These are phyloP conservation scores for Calendula officinalis DNA, from an alignment of 129 eudicot genomes.

Conservation along the genomic window DNA sequence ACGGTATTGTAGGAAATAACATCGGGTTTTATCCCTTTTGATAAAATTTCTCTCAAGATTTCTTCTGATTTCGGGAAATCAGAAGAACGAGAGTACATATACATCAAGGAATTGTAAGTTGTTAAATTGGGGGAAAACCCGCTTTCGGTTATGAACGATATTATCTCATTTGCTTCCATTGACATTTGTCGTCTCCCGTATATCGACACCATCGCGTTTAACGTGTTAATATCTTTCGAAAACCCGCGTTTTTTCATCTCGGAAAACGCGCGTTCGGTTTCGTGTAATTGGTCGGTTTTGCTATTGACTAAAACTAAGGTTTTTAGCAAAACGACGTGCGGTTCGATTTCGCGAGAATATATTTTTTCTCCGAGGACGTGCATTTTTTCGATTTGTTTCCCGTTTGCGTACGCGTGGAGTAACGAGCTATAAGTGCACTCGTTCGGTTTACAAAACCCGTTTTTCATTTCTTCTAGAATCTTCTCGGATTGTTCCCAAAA, in stretches of 20 bases:
- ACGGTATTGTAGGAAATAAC: constrained; percentile 82
- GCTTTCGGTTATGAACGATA: constrained; percentile 56
- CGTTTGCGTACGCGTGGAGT: constrained; percentile 91
- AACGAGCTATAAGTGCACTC: constrained; percentile 70
- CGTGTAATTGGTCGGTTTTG: constrained; percentile 62
- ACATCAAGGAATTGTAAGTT: constrained; percentile 83
- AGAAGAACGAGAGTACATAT: constrained; percentile 75
- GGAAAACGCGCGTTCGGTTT: constrained; percentile 73
- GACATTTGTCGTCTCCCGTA: constrained; percentile 81
- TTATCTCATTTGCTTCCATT: constrained; percentile 58
- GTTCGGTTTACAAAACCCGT: constrained; percentile 64
- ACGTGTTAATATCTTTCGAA: constrained; percentile 50
- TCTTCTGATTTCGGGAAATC: constrained; percentile 69
- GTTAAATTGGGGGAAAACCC: constrained; percentile 82
- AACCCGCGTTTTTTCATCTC: constrained; percentile 58
- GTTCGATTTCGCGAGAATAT: constrained; percentile 60
- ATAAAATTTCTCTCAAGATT: constrained; percentile 55
- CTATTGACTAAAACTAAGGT: constrained; percentile 83
- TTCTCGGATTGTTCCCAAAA: constrained; percentile 92
- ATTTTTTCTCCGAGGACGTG: constrained; percentile 56
- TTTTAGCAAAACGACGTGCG: constrained; percentile 57
- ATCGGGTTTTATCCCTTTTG: constrained; percentile 69
- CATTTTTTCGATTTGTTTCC: constrained; percentile 61
- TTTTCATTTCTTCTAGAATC: constrained; percentile 71
- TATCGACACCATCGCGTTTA: constrained; percentile 86